Evolutionary conservation across 2,329 filamentous ascomycete genomes (phyloP).

Genomic region (Alternaria rosae): DNA sequence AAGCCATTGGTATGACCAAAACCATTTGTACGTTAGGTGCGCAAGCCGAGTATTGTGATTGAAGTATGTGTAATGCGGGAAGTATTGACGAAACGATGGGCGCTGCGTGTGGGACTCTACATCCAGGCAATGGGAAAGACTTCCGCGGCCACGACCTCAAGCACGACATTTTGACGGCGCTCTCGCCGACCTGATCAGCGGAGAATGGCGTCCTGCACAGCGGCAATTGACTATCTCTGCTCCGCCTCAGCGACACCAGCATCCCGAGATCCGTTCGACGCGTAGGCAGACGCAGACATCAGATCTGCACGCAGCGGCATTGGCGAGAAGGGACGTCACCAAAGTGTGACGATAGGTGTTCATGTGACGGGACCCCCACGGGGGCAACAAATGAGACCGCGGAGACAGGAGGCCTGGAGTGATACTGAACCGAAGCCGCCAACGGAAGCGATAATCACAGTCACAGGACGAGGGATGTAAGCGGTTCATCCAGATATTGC

Average conservation of each 20-base stretch:
- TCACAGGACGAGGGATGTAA: constrained; percentile 37
- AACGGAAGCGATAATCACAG: constrained; percentile 32
- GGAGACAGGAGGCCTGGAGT: constrained; percentile 30
- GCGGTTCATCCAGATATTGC: constrained; percentile 43
- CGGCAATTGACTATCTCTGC: constrained; percentile 18
- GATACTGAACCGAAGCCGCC: constrained; percentile 22
- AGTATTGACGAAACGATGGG: constrained; percentile 30
- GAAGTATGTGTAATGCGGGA: constrained; percentile 17
- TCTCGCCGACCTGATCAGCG: constrained; percentile 17
- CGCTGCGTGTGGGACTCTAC: constrained; percentile 16
- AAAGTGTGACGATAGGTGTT: constrained; percentile 16
- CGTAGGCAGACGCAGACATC: constrained; percentile 21
- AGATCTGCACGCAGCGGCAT: constrained; percentile 24
- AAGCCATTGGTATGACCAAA: constrained; percentile 5
- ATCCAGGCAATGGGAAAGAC: constrained; percentile 19
- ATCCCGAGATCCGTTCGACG: constrained; percentile 10
- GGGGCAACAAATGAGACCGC: constrained; percentile 35
- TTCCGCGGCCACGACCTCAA: constrained; percentile 19
- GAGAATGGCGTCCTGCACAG: constrained; percentile 15
- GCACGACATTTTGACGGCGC: constrained; percentile 16
- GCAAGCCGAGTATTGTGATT: background rate
- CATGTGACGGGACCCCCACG: constrained; percentile 41
- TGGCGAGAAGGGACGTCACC: constrained; percentile 25
- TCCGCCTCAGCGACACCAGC: constrained; percentile 6
- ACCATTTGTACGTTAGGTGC: constrained; percentile 1